Conservation (phyloP, 495 filamentous ascomycete species). For the Chaetomium tenue region DNA sequence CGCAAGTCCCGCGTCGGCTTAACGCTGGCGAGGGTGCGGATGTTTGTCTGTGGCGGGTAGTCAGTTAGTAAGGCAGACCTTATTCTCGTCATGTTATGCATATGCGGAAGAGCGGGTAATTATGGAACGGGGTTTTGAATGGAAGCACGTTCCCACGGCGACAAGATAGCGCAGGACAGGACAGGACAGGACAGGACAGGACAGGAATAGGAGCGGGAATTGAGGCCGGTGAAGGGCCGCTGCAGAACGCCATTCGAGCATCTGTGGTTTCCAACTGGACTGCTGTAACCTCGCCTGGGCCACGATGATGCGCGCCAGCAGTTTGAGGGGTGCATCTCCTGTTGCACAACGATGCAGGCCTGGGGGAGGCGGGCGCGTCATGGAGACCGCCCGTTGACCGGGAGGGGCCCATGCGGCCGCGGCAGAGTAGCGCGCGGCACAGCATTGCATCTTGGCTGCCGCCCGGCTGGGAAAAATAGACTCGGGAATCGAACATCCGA, state of each 20-base stretch:
- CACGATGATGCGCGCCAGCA: slow-evolving; percentile 14
- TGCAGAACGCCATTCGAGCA: neutral
- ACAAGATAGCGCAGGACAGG: neutral
- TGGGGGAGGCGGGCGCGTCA: neutral
- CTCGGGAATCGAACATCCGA: slow-evolving; percentile 9
- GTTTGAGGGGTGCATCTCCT: slow-evolving; percentile 3
- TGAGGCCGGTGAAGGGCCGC: neutral
- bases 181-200: neutral
- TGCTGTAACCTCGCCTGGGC: neutral
- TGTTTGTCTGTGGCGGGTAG: slow-evolving; percentile 51
- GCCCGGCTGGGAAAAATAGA: slow-evolving; percentile 22
- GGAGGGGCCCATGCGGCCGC: slow-evolving; percentile 16
- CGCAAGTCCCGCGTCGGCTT: slow-evolving; percentile 82
- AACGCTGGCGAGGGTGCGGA: slow-evolving; percentile 67
- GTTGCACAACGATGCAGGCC: neutral
- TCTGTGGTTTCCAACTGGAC: neutral
- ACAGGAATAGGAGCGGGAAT: slow-evolving; percentile 8
- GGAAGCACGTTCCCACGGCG: too few species aligned
- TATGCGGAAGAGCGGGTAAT: slow-evolving; percentile 6
- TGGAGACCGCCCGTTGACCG: neutral
- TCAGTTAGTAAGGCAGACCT: slow-evolving; percentile 20
- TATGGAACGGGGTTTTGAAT: neutral
- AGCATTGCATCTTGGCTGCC: slow-evolving; percentile 17
- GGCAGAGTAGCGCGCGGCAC: slow-evolving; percentile 22
- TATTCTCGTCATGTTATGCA: neutral